A percentile compares a stretch with the other conserved stretches of the same genome.
Evolutionary conservation across 2,329 filamentous ascomycete genomes (phyloP).

Genomic region (Ophiocordyceps polyrhachis-furcata): DNA sequence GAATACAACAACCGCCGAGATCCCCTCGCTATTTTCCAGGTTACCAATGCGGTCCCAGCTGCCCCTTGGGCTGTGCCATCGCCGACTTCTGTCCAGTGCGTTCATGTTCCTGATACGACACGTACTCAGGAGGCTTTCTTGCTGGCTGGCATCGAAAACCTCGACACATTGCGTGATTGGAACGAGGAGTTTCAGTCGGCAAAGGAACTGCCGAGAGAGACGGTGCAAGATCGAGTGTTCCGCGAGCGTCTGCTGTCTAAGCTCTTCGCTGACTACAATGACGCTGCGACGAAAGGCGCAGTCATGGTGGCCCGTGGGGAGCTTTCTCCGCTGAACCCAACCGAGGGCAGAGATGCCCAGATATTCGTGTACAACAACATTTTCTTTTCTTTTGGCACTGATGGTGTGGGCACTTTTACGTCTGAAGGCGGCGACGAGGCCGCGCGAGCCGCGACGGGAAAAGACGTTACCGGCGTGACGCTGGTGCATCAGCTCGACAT

Average conservation of each 20-base stretch:
- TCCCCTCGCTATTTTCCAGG: constrained; percentile 80
- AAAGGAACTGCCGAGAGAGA: constrained; percentile 81
- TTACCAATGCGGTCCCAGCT: constrained; percentile 83
- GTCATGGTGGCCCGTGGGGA: constrained; percentile 85
- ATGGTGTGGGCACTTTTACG: constrained; percentile 92
- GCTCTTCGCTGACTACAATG: constrained; percentile 93
- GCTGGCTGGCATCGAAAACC: constrained; percentile 78
- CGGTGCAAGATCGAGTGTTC: constrained; percentile 89
- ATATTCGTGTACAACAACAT: constrained; percentile 99
- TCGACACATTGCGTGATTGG: constrained; percentile 90
- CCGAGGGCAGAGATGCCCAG: constrained; percentile 78
- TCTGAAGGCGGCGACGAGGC: constrained; percentile 94
- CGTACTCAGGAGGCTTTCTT: constrained; percentile 86
- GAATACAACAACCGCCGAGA: constrained; percentile 74
- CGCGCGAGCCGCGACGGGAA: constrained; percentile 84
- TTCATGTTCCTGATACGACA: constrained; percentile 68
- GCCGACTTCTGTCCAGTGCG: constrained; percentile 40
- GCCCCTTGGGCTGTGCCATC: constrained; percentile 80
- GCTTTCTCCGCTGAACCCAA: constrained; percentile 84
- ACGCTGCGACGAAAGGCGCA: constrained; percentile 80
- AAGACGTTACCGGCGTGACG: constrained; percentile 87
- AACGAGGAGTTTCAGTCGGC: constrained; percentile 98
- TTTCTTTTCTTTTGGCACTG: constrained; percentile 96
- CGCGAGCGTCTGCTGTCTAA: constrained; percentile 86
- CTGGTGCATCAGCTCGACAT: constrained; percentile 96